phyloP scores from a whole-genome alignment of 768 basidiomycete genomes.

The Trametopsis cervina region DNA sequence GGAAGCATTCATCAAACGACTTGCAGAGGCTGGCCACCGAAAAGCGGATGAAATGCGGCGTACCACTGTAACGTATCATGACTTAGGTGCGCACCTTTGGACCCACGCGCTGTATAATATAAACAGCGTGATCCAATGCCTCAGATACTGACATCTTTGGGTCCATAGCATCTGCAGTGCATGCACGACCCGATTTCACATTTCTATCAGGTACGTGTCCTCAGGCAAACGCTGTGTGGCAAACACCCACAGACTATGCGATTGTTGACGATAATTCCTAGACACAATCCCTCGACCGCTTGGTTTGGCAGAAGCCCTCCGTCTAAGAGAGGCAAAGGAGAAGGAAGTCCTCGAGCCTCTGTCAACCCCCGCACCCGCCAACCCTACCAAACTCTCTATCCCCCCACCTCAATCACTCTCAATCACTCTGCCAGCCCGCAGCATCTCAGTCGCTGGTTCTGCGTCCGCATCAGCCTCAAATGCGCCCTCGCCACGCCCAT shows the following conservation, averaged over 20 bases:
- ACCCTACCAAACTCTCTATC: background rate
- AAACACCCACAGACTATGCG: conserved; percentile 4
- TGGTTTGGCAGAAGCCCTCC: conserved; percentile 52
- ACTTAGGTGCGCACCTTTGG: conserved; percentile 56
- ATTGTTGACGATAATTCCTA: conserved; percentile 19
- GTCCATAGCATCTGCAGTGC: conserved; percentile 45
- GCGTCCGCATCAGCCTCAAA: background rate
- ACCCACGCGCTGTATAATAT: too few species aligned
- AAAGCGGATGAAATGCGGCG: conserved; percentile 56
- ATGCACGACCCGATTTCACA: conserved; percentile 62
- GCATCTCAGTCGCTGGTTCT: background rate
- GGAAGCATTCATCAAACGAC: conserved; percentile 83
- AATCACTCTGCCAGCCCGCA: background rate
- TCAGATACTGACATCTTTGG: too few species aligned
- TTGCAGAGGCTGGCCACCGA: conserved; percentile 62
- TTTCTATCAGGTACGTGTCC: conserved; percentile 59
- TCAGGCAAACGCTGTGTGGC: too few species aligned
- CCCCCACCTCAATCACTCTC: conserved; percentile 1
- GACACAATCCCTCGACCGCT: conserved; percentile 65
- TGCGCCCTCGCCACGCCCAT: background rate
- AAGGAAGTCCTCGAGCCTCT: conserved; percentile 47
- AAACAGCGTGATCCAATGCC: too few species aligned
- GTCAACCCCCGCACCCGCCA: background rate
- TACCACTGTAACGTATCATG: conserved; percentile 55
- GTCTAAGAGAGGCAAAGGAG: conserved; percentile 43